Percentiles rank a stretch among this genome's conserved stretches.
phyloP scores from a whole-genome alignment of 352 stramenopile genomes.

The Plasmopara muralis region DNA sequence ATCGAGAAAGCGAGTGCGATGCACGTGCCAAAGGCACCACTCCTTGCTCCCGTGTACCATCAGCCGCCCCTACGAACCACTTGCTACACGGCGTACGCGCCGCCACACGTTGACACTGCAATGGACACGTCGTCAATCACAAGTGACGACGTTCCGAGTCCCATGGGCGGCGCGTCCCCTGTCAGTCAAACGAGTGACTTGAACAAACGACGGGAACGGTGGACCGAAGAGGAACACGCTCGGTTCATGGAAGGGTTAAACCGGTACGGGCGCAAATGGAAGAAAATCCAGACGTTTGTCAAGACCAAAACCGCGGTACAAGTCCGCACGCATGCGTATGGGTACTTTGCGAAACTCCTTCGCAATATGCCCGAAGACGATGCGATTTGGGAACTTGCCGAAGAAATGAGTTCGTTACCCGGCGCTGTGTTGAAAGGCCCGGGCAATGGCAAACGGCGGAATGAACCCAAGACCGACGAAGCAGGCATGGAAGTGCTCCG shows the following conservation, averaged over 20 bases:
- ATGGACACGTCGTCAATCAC: constrained; percentile 25
- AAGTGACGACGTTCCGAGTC: constrained; percentile 18
- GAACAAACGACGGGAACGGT: constrained; percentile 73
- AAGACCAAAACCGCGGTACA: constrained; percentile 83
- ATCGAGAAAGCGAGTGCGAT: constrained; percentile 18
- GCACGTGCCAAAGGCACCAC: constrained; percentile 6
- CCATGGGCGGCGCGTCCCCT: constrained; percentile 34
- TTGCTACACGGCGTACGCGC: constrained; percentile 25
- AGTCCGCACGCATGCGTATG: constrained; percentile 81
- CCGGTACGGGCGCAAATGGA: constrained; percentile 82
- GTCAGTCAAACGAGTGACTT: constrained; percentile 53
- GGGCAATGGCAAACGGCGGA: constrained; percentile 66
- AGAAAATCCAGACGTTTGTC: constrained; percentile 84
- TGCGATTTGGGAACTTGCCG: constrained; percentile 68
- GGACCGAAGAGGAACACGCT: constrained; percentile 78
- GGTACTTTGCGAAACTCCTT: constrained; percentile 82
- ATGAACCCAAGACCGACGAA: constrained; percentile 80
- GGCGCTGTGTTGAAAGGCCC: constrained; percentile 68
- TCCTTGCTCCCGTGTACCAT: constrained; percentile 15
- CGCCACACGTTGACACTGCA: constrained; percentile 21
- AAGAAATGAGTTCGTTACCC: constrained; percentile 74
- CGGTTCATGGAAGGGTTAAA: constrained; percentile 84
- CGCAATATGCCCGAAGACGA: constrained; percentile 84
- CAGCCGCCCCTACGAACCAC: constrained; percentile 14
- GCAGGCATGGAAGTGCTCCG: constrained; percentile 77